Percentiles rank a stretch among this genome's conserved stretches.
These are phyloP conservation scores for Nicotiana obtusifolia DNA, from an alignment of 257 asterid species.

Conservation along the genomic window DNA sequence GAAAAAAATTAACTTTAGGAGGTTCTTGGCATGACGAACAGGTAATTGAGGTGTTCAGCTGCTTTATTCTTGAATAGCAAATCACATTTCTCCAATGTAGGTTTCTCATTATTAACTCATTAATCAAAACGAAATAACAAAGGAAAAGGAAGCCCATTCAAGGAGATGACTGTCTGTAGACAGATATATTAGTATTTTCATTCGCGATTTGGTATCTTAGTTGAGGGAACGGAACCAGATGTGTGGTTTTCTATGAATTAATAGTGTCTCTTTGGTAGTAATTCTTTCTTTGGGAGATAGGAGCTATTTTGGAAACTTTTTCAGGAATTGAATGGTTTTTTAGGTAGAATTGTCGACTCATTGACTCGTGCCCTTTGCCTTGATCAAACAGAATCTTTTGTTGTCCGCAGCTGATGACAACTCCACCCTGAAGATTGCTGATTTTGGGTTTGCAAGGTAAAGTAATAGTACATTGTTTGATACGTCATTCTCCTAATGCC, in stretches of 20 bases:
- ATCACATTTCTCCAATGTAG: background rate
- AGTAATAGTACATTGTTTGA: background rate
- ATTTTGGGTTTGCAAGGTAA: constrained; percentile 83
- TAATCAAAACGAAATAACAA: background rate
- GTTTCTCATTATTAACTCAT: background rate
- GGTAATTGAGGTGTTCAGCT: background rate
- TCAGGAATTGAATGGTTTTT: background rate
- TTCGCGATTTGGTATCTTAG: background rate
- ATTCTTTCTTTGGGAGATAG: background rate
- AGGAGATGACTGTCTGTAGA: background rate
- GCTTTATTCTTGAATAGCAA: background rate
- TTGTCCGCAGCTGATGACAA: constrained; percentile 36
- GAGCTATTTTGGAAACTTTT: background rate
- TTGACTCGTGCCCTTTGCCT: background rate
- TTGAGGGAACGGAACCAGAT: background rate
- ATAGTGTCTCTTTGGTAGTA: background rate
- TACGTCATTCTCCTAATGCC: background rate
- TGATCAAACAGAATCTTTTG: constrained; percentile 39
- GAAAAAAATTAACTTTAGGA: background rate
- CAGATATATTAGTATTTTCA: background rate
- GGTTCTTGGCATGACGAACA: background rate
- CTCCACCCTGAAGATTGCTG: constrained; percentile 43
- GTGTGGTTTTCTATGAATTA: background rate
- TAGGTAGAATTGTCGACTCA: background rate
- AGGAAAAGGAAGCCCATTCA: background rate